Evolutionary conservation across 2,329 filamentous ascomycete species (phyloP).

Genomic region (Aulographum hederae): DNA sequence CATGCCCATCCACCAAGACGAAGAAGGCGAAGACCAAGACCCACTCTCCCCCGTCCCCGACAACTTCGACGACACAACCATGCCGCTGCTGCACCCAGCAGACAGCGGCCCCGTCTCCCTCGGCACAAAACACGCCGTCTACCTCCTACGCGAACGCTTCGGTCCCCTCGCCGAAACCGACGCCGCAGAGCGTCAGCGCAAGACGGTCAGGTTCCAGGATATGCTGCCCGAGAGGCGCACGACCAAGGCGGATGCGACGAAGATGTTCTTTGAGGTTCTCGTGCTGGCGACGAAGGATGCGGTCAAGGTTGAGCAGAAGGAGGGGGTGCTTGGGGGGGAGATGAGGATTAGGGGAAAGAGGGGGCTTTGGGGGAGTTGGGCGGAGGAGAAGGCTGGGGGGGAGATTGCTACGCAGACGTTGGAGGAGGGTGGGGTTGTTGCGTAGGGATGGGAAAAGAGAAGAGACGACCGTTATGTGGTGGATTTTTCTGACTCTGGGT

Average conservation of each 20-base stretch:
- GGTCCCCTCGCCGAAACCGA: slow-evolving; percentile 50
- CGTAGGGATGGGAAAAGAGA: too few relatives aligned
- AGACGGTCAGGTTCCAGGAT: slow-evolving; percentile 73
- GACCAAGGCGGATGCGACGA: slow-evolving; percentile 78
- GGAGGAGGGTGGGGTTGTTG: not conserved
- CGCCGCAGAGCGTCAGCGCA: slow-evolving; percentile 55
- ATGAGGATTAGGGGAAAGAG: slow-evolving; percentile 80
- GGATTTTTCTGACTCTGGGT: too few relatives aligned
- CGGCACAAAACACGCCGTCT: slow-evolving; percentile 88
- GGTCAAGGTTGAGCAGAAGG: slow-evolving; percentile 81
- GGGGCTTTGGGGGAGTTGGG: slow-evolving; percentile 95
- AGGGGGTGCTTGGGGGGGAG: slow-evolving; percentile 52
- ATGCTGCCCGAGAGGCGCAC: slow-evolving; percentile 68
- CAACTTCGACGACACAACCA: slow-evolving; percentile 62
- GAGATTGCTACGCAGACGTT: slow-evolving; percentile 17
- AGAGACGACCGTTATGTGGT: too few relatives aligned
- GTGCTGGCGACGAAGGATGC: slow-evolving; percentile 96
- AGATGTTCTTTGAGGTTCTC: slow-evolving; percentile 98
- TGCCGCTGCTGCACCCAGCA: slow-evolving; percentile 57
- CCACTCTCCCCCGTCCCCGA: slow-evolving; percentile 21
- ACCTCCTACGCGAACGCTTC: slow-evolving; percentile 79
- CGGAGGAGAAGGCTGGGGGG: slow-evolving; percentile 44
- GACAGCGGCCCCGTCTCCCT: slow-evolving; percentile 77
- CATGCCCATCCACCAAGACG: too few relatives aligned
- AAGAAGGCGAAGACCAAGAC: slow-evolving; percentile 16